Percentiles rank a stretch among this genome's conserved stretches.
These are phyloP conservation scores for Lactifluus echinatus DNA, from an alignment of 768 basidiomycete species.

Conservation along the genomic window DNA sequence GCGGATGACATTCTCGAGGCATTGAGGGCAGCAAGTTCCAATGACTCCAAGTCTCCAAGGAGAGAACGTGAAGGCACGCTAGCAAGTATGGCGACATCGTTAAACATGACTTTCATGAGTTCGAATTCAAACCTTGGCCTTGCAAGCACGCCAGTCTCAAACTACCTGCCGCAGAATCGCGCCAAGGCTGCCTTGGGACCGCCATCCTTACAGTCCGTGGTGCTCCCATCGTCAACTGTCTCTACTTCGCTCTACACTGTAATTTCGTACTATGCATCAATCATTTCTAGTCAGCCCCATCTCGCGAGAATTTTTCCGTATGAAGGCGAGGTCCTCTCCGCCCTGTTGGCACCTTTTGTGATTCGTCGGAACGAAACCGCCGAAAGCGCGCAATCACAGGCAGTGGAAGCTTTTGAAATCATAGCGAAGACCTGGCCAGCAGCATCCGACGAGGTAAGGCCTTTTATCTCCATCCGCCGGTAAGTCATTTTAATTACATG, in stretches of 20 bases:
- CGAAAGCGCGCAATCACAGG: constrained; percentile 46
- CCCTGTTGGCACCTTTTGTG: constrained; percentile 50
- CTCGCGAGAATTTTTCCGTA: constrained; percentile 38
- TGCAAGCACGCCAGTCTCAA: constrained; percentile 21
- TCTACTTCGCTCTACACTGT: constrained; percentile 30
- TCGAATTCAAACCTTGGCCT: constrained; percentile 27
- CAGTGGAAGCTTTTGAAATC: constrained; percentile 55
- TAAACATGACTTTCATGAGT: constrained; percentile 32
- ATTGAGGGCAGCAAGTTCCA: constrained; percentile 44
- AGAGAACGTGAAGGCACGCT: constrained; percentile 24
- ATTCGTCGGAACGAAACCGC: constrained; percentile 28
- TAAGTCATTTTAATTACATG: not conserved
- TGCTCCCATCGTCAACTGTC: constrained; percentile 32
- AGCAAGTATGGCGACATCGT: constrained; percentile 7
- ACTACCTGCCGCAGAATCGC: not conserved
- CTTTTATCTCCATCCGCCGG: not conserved
- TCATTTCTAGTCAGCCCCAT: constrained; percentile 23
- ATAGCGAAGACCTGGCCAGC: constrained; percentile 48
- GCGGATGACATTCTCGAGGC: constrained; percentile 48
- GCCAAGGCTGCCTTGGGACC: constrained; percentile 34
- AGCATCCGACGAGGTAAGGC: constrained; percentile 42
- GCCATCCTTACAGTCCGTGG: constrained; percentile 34
- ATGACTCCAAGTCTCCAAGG: constrained; percentile 32
- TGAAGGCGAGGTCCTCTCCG: constrained; percentile 51
- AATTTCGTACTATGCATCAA: constrained; percentile 33